Evolutionary conservation across 345 rosid species (phyloP), one percentile per base, ranked within the genome.

Genomic region (Firmiana major): DNA sequence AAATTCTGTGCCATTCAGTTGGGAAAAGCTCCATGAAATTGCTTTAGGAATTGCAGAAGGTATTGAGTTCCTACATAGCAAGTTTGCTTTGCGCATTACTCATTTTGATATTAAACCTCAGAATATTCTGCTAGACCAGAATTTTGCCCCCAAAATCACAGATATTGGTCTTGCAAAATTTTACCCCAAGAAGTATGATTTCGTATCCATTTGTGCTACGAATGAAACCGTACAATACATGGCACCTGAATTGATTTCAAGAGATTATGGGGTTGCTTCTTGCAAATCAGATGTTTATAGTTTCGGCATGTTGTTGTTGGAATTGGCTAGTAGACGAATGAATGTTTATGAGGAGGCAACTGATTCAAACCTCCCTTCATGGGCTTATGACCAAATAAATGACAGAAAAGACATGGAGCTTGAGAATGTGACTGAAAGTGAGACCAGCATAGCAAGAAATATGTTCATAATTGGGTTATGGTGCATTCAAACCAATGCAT

Each of bases 401-500:
- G 51, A 73, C 0, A 6, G 65, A 21, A 22, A 7, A 36, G 75
- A 71, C 7, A 5, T 15, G 5, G 28, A 57, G 40, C 36, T 58
- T 22, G 54, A 42, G 38, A 42, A 21, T 73, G 66, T 55, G 12
- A 79, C 72, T 7, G 13, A 21, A 57, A 22, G 11, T 57, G 62
- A 57, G 62, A 21, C 46, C 13, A 17, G 0, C 5, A 8, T 34
- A 8, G 80, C 84, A 17, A 84, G 74, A 66, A 87, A 77, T 71
- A 2, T 83, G 28, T 75, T 81, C 15, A 4, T 84, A 8, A 78
- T 81, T 73, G 89, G 89, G 64, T 43, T 84, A 57, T 81, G 85
- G 82, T 87, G 87, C 77, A 84, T 80, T 60, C 84, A 87, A 60
- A 73, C 76, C 71, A 64, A 63, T 17, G 42, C 85, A 36, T 40